A percentile compares a stretch with the other conserved stretches of the same genome.
These are phyloP conservation scores for Platismatia glauca DNA, from an alignment of 495 filamentous ascomycete species.

Conservation along the genomic window DNA sequence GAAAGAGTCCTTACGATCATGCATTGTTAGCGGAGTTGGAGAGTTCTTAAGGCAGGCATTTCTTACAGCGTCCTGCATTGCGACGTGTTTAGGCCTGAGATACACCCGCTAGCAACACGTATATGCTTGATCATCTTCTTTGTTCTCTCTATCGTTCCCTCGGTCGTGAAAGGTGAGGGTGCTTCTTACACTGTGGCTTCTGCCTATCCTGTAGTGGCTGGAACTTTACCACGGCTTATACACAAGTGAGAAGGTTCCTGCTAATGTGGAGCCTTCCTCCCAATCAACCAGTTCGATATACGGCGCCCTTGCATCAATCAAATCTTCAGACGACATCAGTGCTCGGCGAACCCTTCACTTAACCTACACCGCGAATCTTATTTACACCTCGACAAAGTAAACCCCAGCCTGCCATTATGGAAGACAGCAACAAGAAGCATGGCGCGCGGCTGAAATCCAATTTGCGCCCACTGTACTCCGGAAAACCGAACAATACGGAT, in stretches of 20 bases:
- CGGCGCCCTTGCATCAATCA: neutral
- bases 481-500: neutral
- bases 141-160: neutral
- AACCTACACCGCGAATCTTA: neutral
- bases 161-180: neutral
- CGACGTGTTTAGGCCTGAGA: neutral
- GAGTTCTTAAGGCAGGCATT: neutral
- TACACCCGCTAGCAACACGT: neutral
- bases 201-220: neutral
- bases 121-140: neutral
- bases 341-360: neutral
- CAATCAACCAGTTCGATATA: neutral
- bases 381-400: neutral
- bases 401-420: neutral
- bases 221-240: neutral
- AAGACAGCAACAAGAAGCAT: neutral
- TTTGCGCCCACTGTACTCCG: neutral
- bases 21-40: conserved; percentile 2
- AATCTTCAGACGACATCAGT: neutral
- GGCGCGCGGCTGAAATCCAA: neutral
- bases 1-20: neutral
- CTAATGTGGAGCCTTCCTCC: neutral
- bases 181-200: neutral
- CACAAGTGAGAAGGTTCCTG: neutral
- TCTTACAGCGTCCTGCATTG: neutral